Base-by-base conservation (phyloP, 805 yeast species). In the Alloascoidea hylecoeti region DNA sequence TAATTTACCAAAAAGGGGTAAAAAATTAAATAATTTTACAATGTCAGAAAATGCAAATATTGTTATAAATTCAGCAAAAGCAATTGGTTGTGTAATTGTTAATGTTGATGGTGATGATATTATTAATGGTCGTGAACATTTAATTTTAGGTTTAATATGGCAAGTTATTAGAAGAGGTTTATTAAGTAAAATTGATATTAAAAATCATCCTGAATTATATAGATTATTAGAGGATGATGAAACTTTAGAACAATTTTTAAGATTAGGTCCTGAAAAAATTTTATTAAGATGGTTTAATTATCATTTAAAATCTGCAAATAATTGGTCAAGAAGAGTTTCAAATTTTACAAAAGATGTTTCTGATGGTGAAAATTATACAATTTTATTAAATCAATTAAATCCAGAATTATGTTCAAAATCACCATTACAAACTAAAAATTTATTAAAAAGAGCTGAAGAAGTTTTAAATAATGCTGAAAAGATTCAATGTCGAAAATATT, bases 101-200 rank as follows among this genome's bases (percentile, higher is more conserved):
- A 92, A 92, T 54, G 97, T 92, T 37, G 96, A 89, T 50, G 82
- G 97, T 9, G 97, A 92, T 56, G 97, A 89, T 58, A 85, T 92
- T 45, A 82, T 86, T 47, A 96, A 88, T 50, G 98, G 98, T 52
- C 84, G 81, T 49, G 98, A 92, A 61, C 97, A 89, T 60, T 71
- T 92, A 56, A 84, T 92, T 44, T 64, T 92, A 46, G 98, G 98
- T 44, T 71, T 92, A 43, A 89, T 92, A 49, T 92, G 98, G 98
- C 98, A 92, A 66, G 82, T 92, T 51, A 92, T 92, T 49, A 79
- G 98, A 63, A 79, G 96, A 61, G 98, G 98, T 35, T 67, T 92
- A 54, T 75, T 92, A 48, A 74, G 89, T 48, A 92, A 92, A 62
- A 92, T 92, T 55, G 98, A 92, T 59, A 92, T 92, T 58, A 88